A percentile compares a stretch with the other conserved stretches of the same genome.
These are phyloP conservation scores for Penicillium sp. DNA, from an alignment of 2,329 filamentous ascomycete genomes.

Conservation along the genomic window DNA sequence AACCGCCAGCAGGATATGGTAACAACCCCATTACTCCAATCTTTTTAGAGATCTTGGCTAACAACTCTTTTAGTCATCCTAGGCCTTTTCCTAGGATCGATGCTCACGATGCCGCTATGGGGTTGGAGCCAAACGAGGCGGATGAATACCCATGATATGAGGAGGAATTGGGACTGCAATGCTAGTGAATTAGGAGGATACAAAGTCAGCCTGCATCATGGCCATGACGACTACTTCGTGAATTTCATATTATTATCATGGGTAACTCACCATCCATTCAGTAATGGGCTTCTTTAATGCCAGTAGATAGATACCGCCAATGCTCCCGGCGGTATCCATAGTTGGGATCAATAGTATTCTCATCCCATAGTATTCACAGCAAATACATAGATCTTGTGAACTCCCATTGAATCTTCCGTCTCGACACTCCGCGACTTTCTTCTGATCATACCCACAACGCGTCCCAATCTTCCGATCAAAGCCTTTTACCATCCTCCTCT, in stretches of 20 bases:
- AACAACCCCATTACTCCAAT: background rate
- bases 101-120: no score
- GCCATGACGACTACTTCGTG: background rate
- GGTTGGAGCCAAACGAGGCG: background rate
- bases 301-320: background rate
- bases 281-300: no score
- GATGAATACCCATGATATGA: background rate
- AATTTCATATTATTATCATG: background rate
- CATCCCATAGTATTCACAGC: background rate
- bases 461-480: background rate
- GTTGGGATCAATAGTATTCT: background rate
- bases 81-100: background rate
- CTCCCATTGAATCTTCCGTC: no score
- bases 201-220: background rate
- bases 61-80: background rate
- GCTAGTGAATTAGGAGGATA: background rate
- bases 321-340: background rate
- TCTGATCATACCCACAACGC: background rate
- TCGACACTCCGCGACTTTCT: background rate
- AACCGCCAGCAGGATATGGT: background rate
- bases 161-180: background rate
- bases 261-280: background rate
- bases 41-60: background rate
- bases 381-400: background rate
- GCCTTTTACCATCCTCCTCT: background rate